A percentile compares a stretch with the other conserved stretches of the same genome.
These are phyloP conservation scores for Macrophomina phaseolina DNA, from an alignment of 2,329 filamentous ascomycete genomes.

Conservation along the genomic window DNA sequence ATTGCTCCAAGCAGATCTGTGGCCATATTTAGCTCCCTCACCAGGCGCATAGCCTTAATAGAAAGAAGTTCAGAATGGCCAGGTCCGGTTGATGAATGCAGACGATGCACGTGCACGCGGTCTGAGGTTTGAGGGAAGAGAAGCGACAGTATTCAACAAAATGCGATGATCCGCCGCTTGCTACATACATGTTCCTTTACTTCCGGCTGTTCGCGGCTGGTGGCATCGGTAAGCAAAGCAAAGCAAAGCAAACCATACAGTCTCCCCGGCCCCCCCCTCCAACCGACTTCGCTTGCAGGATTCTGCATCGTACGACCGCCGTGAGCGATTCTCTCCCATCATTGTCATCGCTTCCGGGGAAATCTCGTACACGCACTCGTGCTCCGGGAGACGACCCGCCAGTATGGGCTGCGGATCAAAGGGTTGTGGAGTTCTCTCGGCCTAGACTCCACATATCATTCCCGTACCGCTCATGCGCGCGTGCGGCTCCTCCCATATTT, in stretches of 20 bases:
- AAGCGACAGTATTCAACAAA: background rate
- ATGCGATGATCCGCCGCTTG: background rate
- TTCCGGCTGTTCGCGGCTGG: background rate
- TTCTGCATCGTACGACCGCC: slow-evolving; percentile 13
- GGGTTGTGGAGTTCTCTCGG: background rate
- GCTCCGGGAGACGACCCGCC: background rate
- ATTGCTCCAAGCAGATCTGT: background rate
- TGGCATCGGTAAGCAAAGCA: background rate
- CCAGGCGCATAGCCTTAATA: no score
- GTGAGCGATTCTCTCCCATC: background rate
- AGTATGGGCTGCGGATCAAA: background rate
- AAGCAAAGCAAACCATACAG: background rate
- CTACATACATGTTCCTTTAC: background rate
- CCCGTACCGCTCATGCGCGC: background rate
- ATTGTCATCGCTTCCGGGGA: background rate
- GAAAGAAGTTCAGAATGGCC: no score
- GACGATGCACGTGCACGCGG: no score
- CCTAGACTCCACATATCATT: background rate
- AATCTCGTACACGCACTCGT: background rate
- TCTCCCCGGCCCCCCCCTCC: background rate
- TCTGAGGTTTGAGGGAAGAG: background rate
- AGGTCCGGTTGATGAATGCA: no score
- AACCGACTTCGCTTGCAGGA: background rate
- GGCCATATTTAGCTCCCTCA: no score
- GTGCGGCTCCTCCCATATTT: background rate